Evolutionary conservation across 2,329 filamentous ascomycete genomes (phyloP).

Genomic region (Raffaelea arxii): DNA sequence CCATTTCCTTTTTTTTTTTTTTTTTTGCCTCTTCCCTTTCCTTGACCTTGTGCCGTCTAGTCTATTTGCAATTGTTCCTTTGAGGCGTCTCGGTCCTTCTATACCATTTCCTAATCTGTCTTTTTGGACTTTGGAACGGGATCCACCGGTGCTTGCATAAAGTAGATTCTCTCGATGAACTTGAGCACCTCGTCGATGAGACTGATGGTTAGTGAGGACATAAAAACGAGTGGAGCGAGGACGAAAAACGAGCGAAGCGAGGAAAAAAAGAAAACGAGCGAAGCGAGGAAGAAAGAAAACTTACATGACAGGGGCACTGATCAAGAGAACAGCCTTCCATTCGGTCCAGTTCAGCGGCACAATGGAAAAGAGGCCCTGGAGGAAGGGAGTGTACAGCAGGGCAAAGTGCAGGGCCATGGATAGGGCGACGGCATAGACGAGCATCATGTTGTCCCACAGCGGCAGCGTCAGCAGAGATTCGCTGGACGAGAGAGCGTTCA

Average conservation of each 20-base stretch:
- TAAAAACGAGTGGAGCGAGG: neutral
- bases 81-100: neutral
- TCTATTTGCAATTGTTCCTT: neutral
- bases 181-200: slow-evolving; percentile 80
- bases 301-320: slow-evolving; percentile 90
- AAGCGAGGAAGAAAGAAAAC: slow-evolving; percentile 23
- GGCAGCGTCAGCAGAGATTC: slow-evolving; percentile 89
- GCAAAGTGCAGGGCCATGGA: slow-evolving; percentile 95
- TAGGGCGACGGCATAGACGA: slow-evolving; percentile 85
- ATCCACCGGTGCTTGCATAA: slow-evolving; percentile 40
- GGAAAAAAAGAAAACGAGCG: neutral
- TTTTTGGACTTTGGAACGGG: slow-evolving; percentile 40
- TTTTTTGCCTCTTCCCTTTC: neutral
- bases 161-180: slow-evolving; percentile 59
- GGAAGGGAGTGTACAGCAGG: slow-evolving; percentile 81
- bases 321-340: slow-evolving; percentile 83
- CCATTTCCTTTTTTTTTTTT: neutral
- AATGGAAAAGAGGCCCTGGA: slow-evolving; percentile 86
- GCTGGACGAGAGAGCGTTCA: slow-evolving; percentile 93
- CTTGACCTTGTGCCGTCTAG: neutral
- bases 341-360: slow-evolving; percentile 75
- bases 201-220: slow-evolving; percentile 31
- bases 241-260: neutral
- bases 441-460: slow-evolving; percentile 97
- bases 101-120: slow-evolving; percentile 26